Conservation (phyloP, 2,329 filamentous ascomycete species). For the Colletotrichum godetiae region DNA sequence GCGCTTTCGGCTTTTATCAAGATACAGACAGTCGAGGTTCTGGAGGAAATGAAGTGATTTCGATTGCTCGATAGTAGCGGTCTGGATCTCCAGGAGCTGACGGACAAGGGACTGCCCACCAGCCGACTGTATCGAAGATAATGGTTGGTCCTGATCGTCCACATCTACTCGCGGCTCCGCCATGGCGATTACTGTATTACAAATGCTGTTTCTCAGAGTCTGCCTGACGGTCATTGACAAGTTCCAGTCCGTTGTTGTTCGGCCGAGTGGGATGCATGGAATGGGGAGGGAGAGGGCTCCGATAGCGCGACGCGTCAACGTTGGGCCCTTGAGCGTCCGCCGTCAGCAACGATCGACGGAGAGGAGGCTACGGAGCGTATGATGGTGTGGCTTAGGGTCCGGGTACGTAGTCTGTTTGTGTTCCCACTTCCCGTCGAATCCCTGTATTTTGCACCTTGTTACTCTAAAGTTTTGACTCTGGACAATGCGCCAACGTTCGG, state of each 20-base stretch:
- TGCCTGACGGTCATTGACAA: no score
- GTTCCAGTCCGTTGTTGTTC: neutral
- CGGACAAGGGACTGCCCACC: neutral
- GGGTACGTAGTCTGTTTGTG: neutral
- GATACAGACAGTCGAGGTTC: neutral
- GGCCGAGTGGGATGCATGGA: neutral
- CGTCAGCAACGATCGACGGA: neutral
- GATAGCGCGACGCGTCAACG: slow-evolving; percentile 12
- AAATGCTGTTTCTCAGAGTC: neutral
- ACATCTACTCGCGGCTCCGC: neutral
- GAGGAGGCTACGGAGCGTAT: neutral
- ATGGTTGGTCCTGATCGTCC: neutral
- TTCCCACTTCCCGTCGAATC: slow-evolving; percentile 19
- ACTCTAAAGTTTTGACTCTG: neutral
- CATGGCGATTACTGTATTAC: neutral
- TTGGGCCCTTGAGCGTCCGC: neutral
- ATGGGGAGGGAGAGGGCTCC: neutral
- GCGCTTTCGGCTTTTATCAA: neutral
- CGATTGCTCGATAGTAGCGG: neutral
- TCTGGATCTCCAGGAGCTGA: neutral
- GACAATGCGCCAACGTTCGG: neutral
- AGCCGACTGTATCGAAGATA: neutral
- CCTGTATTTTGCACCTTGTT: neutral
- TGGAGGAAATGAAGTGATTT: neutral
- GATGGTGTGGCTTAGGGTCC: slow-evolving; percentile 10